A percentile compares a stretch with the other conserved stretches of the same genome.
Evolutionary conservation across 2,329 filamentous ascomycete species (phyloP).

Genomic region (Colletotrichum plurivorum): DNA sequence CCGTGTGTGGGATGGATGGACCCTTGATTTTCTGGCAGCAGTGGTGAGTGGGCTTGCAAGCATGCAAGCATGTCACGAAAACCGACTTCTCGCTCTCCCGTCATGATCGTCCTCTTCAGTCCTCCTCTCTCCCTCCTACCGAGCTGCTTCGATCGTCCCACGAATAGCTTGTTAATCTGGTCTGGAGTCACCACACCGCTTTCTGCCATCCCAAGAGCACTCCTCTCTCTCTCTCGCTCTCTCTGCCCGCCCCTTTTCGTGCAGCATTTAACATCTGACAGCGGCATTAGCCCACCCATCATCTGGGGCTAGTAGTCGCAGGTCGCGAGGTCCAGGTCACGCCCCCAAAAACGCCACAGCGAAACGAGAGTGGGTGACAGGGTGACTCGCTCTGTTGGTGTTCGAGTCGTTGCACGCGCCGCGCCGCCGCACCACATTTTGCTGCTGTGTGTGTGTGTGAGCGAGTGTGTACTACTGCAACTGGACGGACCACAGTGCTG

Average conservation of each 20-base stretch:
- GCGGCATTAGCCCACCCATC: conserved; percentile 26
- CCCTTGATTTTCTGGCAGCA: conserved; percentile 16
- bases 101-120: background rate
- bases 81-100: background rate
- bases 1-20: conserved; percentile 16
- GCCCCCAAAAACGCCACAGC: conserved; percentile 18
- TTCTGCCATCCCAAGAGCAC: conserved; percentile 9
- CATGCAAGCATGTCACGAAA: background rate
- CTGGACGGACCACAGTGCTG: too few relatives aligned
- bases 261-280: conserved; percentile 36
- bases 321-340: conserved; percentile 33
- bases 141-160: too few relatives aligned
- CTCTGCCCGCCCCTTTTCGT: conserved; percentile 5
- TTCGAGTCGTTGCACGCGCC: conserved; percentile 28
- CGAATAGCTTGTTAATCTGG: too few relatives aligned
- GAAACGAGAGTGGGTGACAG: conserved; percentile 8
- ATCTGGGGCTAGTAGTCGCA: conserved; percentile 3
- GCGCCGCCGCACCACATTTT: conserved; percentile 18
- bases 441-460: too few relatives aligned
- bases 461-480: background rate
- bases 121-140: background rate
- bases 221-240: too few relatives aligned
- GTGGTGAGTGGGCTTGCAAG: background rate
- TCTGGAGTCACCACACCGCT: conserved; percentile 21
- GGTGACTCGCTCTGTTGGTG: conserved; percentile 4